Evolutionary conservation across 2,329 filamentous ascomycete genomes (phyloP).

Genomic region (Fusarium marasasianum): DNA sequence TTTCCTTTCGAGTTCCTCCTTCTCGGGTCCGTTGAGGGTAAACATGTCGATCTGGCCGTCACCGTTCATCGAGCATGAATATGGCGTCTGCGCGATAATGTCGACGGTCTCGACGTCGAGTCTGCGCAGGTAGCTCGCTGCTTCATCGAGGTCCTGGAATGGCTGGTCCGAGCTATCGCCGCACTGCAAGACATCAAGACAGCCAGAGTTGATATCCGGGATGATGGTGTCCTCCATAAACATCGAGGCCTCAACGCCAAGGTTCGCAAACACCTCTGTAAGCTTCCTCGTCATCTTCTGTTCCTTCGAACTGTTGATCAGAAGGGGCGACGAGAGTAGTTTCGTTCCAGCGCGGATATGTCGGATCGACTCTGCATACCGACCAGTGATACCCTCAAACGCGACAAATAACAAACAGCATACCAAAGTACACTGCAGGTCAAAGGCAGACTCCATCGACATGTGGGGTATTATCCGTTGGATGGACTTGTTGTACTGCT

Average conservation of each 20-base stretch:
- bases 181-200: neutral
- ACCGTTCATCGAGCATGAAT: neutral
- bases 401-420: conserved; percentile 39
- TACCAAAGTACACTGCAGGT: conserved; percentile 30
- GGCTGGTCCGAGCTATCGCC: neutral
- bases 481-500: conserved; percentile 38
- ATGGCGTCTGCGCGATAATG: neutral
- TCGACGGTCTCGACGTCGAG: conserved; percentile 19
- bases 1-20: neutral
- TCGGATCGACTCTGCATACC: conserved; percentile 32
- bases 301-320: neutral
- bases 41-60: neutral
- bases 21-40: neutral
- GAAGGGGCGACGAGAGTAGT: conserved; percentile 9
- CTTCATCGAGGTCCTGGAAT: conserved; percentile 32
- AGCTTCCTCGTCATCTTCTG: conserved; percentile 22
- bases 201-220: neutral
- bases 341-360: conserved; percentile 31
- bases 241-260: conserved; percentile 31
- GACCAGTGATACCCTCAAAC: conserved; percentile 35
- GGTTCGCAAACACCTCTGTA: conserved; percentile 30
- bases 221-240: conserved; percentile 32
- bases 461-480: conserved; percentile 28
- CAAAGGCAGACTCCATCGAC: conserved; percentile 6
- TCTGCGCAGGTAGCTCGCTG: conserved; percentile 11